These are phyloP conservation scores for Aspergillus cejpii DNA, from an alignment of 2,329 filamentous ascomycete species.

Conservation along the genomic window DNA sequence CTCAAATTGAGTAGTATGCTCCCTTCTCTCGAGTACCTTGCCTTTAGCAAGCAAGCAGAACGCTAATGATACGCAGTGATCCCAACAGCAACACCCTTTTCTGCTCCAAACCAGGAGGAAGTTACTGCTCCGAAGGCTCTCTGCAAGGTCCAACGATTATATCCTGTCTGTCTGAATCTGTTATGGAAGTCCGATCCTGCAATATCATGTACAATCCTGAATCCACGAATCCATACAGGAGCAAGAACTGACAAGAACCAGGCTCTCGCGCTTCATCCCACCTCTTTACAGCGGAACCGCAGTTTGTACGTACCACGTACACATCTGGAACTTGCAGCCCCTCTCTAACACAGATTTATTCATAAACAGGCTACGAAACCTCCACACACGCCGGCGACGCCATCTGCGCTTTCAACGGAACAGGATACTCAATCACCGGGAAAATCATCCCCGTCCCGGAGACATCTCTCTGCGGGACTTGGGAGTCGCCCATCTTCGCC, in stretches of 20 bases:
- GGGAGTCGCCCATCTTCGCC: neutral
- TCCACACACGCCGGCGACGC: slow-evolving; percentile 14
- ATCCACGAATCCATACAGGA: too few relatives aligned
- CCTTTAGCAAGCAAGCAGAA: neutral
- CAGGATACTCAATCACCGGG: slow-evolving; percentile 14
- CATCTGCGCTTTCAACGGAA: slow-evolving; percentile 25
- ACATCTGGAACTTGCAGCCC: neutral
- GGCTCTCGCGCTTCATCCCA: slow-evolving; percentile 14
- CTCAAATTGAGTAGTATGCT: neutral
- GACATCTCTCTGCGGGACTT: slow-evolving; percentile 10
- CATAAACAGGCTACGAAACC: slow-evolving; percentile 15
- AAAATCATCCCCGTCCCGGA: slow-evolving; percentile 9
- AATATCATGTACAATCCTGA: slow-evolving; percentile 14
- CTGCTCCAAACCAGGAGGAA: slow-evolving; percentile 14
- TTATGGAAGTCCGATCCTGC: slow-evolving; percentile 15
- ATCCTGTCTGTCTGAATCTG: slow-evolving; percentile 10
- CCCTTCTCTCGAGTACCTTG: neutral
- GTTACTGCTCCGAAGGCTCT: slow-evolving; percentile 17
- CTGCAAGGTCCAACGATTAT: slow-evolving; percentile 13
- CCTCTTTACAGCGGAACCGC: slow-evolving; percentile 9
- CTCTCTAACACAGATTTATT: neutral
- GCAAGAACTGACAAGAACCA: neutral
- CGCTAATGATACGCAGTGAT: slow-evolving; percentile 8
- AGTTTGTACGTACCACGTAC: slow-evolving; percentile 11
- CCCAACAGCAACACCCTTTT: slow-evolving; percentile 13